A percentile compares a stretch with the other conserved stretches of the same genome.
Evolutionary conservation across 306 rosid species (phyloP).

Genomic region (Malus asiatica): DNA sequence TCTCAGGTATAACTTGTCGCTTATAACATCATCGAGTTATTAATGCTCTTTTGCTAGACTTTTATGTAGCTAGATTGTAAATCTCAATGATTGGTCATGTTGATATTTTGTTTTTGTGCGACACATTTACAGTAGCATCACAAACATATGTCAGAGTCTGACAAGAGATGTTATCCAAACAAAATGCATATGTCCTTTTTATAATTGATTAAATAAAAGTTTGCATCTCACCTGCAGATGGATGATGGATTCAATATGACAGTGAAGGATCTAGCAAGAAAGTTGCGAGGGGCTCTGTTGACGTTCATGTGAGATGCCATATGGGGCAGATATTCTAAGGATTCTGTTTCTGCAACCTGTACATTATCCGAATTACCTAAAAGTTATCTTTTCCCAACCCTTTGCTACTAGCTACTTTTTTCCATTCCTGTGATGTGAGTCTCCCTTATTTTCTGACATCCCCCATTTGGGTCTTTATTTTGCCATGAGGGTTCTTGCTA

Average conservation of each 20-base stretch:
- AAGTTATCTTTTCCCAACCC: neutral
- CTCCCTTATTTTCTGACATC: neutral
- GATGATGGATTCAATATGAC: constrained; percentile 38
- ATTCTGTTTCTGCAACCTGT: neutral
- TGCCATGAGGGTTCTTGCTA: neutral
- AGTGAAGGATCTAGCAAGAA: constrained; percentile 36
- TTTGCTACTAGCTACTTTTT: neutral
- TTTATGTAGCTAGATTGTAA: neutral
- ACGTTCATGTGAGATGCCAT: constrained; percentile 21
- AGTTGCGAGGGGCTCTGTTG: constrained; percentile 29
- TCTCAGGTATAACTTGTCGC: constrained; percentile 42
- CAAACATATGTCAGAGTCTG: too few species aligned
- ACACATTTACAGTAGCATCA: too few species aligned
- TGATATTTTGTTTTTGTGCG: too few species aligned
- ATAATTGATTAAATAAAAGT: too few species aligned
- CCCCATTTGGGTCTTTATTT: neutral
- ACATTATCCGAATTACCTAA: neutral
- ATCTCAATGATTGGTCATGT: neutral
- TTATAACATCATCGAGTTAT: neutral
- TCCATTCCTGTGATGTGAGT: neutral
- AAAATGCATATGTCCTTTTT: too few species aligned
- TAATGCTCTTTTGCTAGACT: neutral
- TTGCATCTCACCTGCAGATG: constrained; percentile 34
- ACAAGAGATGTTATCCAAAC: too few species aligned
- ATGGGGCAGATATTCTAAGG: neutral